Percentiles rank a stretch among this genome's conserved stretches.
Conservation (phyloP, 148 eudicot species). For the Tetragonia tetragonoides region DNA sequence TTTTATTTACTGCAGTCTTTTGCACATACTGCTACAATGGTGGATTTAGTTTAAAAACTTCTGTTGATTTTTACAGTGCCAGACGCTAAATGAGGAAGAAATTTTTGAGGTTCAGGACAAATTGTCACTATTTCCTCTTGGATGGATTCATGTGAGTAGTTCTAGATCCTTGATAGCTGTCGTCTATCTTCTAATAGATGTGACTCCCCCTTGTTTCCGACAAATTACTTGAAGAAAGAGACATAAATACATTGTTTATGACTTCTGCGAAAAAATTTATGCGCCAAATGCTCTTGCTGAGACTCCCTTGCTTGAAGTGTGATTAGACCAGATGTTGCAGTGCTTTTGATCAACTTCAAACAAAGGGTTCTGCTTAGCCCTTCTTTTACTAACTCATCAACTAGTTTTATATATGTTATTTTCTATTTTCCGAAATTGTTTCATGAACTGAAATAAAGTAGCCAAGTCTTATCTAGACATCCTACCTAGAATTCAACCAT, state of each 20-base stretch:
- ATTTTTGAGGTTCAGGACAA: constrained; percentile 95
- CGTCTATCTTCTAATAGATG: not conserved
- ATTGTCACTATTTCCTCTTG: constrained; percentile 81
- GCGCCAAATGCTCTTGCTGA: not conserved
- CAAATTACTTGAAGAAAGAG: not conserved
- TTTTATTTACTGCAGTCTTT: not conserved
- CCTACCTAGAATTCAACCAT: not conserved
- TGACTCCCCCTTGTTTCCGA: not conserved
- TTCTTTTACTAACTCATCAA: not conserved
- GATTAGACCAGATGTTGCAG: not conserved
- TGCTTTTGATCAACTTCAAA: not conserved
- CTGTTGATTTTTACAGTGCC: constrained; percentile 57
- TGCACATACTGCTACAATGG: not conserved
- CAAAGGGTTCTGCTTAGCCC: not conserved
- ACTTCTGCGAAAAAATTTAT: not conserved
- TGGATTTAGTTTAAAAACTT: constrained; percentile 3
- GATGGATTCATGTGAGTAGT: constrained; percentile 96
- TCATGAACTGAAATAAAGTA: not conserved
- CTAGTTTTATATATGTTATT: not conserved
- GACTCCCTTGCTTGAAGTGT: not conserved
- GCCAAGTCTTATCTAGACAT: not conserved
- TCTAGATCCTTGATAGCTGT: constrained; percentile 1
- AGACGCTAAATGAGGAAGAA: constrained; percentile 90
- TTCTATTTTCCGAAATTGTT: not conserved
- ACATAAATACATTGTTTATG: not conserved